These are phyloP conservation scores for Aspergillus sp. DNA, from an alignment of 2,329 filamentous ascomycete genomes.

Conservation along the genomic window DNA sequence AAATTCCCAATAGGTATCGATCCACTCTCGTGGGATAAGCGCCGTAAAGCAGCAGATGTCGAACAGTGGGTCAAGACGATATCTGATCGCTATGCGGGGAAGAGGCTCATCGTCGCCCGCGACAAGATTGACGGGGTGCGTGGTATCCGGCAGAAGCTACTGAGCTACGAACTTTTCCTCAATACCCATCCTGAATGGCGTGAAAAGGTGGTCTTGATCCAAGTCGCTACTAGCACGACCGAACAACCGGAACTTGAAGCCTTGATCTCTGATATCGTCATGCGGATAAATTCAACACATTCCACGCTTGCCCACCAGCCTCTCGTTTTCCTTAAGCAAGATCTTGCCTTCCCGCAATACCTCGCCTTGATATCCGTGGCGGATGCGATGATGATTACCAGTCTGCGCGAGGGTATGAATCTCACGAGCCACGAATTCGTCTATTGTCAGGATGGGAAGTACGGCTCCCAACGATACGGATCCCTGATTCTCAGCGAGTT, in stretches of 20 bases:
- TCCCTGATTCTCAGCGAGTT: slow-evolving; percentile 94
- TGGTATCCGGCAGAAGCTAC: slow-evolving; percentile 87
- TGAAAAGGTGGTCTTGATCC: slow-evolving; percentile 81
- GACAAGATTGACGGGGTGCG: slow-evolving; percentile 93
- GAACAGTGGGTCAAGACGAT: slow-evolving; percentile 76
- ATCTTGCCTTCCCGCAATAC: slow-evolving; percentile 90
- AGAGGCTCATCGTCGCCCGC: slow-evolving; percentile 85
- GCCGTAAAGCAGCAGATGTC: slow-evolving; percentile 72
- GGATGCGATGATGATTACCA: slow-evolving; percentile 91
- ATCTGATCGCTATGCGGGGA: slow-evolving; percentile 79
- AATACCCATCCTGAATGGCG: slow-evolving; percentile 91
- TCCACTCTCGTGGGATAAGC: slow-evolving; percentile 69
- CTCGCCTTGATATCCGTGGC: slow-evolving; percentile 87
- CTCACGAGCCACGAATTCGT: slow-evolving; percentile 92
- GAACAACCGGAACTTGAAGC: slow-evolving; percentile 86
- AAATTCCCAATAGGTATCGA: slow-evolving; percentile 89
- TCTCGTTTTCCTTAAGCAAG: slow-evolving; percentile 89
- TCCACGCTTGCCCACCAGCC: slow-evolving; percentile 90
- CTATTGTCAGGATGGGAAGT: slow-evolving; percentile 83
- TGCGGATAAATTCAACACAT: slow-evolving; percentile 86
- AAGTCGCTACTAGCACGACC: slow-evolving; percentile 87
- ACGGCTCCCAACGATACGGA: slow-evolving; percentile 73
- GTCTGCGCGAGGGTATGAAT: slow-evolving; percentile 96
- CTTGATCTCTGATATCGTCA: slow-evolving; percentile 89
- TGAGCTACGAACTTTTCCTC: slow-evolving; percentile 89